Evolutionary conservation across 495 filamentous ascomycete genomes (phyloP).

Genomic region (Xylaria nigripes): DNA sequence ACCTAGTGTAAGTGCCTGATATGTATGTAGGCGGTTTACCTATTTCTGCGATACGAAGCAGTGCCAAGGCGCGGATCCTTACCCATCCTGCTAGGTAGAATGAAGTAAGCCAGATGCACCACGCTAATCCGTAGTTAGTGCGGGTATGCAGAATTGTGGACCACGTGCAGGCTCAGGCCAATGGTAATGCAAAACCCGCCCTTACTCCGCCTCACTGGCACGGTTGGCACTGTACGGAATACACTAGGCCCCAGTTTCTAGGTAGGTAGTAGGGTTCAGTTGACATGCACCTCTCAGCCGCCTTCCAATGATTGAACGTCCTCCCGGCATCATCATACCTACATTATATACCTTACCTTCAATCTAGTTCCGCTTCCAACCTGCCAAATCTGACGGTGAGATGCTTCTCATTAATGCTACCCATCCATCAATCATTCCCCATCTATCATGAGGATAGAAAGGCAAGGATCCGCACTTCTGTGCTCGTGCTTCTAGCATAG

Average conservation of each 20-base stretch:
- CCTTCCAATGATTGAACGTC: slow-evolving; percentile 12
- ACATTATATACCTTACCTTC: neutral
- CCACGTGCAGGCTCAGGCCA: neutral
- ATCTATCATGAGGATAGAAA: neutral
- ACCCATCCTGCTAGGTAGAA: too few relatives aligned
- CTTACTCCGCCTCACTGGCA: slow-evolving; percentile 13
- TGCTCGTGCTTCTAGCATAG: neutral
- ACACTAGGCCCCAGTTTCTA: neutral
- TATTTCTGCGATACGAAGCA: too few relatives aligned
- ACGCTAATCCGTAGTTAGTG: too few relatives aligned
- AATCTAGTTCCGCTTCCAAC: neutral
- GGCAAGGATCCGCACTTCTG: neutral
- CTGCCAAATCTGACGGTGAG: slow-evolving; percentile 9
- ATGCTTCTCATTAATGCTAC: slow-evolving; percentile 3
- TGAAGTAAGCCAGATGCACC: too few relatives aligned
- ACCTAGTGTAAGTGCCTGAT: too few relatives aligned
- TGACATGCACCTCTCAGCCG: slow-evolving; percentile 11
- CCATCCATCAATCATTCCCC: slow-evolving; percentile 1
- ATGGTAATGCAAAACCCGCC: neutral
- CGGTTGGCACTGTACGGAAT: neutral
- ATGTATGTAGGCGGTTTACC: too few relatives aligned
- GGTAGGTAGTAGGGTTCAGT: neutral
- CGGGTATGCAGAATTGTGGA: neutral
- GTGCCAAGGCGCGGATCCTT: too few relatives aligned
- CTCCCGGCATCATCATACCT: neutral